A percentile compares a stretch with the other conserved stretches of the same genome.
Evolutionary conservation across 345 rosid genomes (phyloP).

Genomic region (Citrus unshiu): DNA sequence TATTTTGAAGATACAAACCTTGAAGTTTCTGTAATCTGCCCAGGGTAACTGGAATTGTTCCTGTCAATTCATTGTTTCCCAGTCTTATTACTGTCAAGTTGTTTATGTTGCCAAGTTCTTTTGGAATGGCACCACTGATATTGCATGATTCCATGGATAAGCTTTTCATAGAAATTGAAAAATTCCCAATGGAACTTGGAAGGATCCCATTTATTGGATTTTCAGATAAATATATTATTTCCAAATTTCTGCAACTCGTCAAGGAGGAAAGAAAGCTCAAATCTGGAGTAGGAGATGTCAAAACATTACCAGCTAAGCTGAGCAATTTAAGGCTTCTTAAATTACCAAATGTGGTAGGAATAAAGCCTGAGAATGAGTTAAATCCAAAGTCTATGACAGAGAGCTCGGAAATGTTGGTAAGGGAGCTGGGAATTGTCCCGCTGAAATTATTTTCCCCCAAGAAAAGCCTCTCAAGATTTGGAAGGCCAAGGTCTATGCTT

Average conservation of each 20-base stretch:
- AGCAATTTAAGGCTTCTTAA: neutral
- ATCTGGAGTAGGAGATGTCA: neutral
- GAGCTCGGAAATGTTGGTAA: neutral
- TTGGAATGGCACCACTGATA: neutral
- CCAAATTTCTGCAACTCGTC: neutral
- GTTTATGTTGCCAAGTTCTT: neutral
- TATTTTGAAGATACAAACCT: neutral
- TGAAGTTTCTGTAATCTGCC: neutral
- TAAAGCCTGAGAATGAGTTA: neutral
- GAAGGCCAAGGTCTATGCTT: neutral
- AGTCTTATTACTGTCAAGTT: neutral
- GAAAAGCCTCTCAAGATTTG: neutral
- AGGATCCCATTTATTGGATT: neutral
- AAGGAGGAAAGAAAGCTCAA: neutral
- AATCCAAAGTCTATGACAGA: neutral
- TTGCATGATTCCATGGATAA: neutral
- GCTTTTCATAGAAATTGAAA: neutral
- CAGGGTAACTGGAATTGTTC: neutral
- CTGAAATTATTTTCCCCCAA: neutral
- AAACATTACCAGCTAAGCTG: neutral
- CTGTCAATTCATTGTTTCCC: neutral
- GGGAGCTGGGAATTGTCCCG: neutral
- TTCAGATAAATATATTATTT: neutral
- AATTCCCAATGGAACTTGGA: neutral
- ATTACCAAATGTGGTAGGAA: neutral